phyloP scores from a whole-genome alignment of 2,329 filamentous ascomycete genomes.

The Nothopassalora personata region DNA sequence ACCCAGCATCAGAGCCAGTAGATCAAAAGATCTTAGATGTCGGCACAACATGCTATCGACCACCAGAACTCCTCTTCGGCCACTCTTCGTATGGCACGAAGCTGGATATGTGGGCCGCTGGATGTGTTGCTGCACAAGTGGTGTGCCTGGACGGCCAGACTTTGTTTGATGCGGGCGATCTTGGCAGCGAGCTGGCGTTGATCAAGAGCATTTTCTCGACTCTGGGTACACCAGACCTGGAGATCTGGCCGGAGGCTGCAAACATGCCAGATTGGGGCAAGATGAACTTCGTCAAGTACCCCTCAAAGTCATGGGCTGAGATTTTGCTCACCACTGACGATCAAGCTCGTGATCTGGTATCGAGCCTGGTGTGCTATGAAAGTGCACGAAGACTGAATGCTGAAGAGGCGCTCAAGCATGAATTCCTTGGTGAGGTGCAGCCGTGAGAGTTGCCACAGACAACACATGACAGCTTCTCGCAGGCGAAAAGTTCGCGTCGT shows the following conservation, averaged over 20 bases:
- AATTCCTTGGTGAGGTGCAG: not conserved
- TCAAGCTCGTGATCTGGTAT: conserved; percentile 60
- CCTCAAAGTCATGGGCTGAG: conserved; percentile 60
- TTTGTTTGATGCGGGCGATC: conserved; percentile 80
- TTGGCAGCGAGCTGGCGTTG: conserved; percentile 86
- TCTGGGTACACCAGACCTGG: conserved; percentile 75
- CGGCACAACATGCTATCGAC: conserved; percentile 83
- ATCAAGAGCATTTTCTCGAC: conserved; percentile 91
- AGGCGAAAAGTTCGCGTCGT: not conserved
- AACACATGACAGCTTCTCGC: no score
- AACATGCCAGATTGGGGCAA: conserved; percentile 81
- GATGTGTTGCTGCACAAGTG: conserved; percentile 77
- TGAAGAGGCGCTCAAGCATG: conserved; percentile 35
- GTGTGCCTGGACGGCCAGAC: conserved; percentile 51
- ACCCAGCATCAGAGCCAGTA: conserved; percentile 55
- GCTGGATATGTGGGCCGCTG: conserved; percentile 86
- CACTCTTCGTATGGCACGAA: conserved; percentile 63
- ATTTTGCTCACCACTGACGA: conserved; percentile 59
- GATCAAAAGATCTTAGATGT: conserved; percentile 81
- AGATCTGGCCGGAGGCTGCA: conserved; percentile 73
- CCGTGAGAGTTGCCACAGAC: not conserved
- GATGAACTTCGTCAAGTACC: conserved; percentile 72
- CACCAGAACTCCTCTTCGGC: conserved; percentile 87
- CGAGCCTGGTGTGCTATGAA: conserved; percentile 66
- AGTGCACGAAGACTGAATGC: conserved; percentile 63